Evolutionary conservation across 768 basidiomycete species (phyloP), one percentile per base, ranked within the genome.

Genomic region (Clavulina sp.): DNA sequence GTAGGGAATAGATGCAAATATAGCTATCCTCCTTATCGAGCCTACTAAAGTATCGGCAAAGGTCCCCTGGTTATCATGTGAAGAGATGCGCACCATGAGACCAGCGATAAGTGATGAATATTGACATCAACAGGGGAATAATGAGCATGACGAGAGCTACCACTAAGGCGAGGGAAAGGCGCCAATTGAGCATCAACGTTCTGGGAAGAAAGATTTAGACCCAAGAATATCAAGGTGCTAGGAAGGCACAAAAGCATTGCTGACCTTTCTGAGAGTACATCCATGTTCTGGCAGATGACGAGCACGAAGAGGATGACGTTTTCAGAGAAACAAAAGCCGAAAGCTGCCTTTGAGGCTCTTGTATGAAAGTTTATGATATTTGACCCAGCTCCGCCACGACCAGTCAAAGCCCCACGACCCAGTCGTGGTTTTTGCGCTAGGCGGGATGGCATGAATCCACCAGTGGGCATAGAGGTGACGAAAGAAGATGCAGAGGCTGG

Each of bases 301-400:
- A 88, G 68, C 9, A 76, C 56, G 58, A 87, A 87, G 54, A 88
- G 65, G 58, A 75, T 73, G 55, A 78, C 80, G 49, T 78, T 76
- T 64, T 87, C 86, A 1, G 80, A 73, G 61, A 87, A 84, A 58
- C 78, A 80, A 30, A 76, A 64, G 0, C 82, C 73, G 58, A 89
- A 87, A 4, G 78, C 62, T 0, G 66, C 68, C 40, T 78, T 67
- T 0, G 84, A 70, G 0, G 84, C 59, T 3, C 63, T 61, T 0
- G 78, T 75, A 56, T 84, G 81, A 41, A 73, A 63, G 47, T 56
- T 57, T 26, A 51, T 29, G 49, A 38, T 7, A 55, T 54, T 23
- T n/a, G n/a, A n/a, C n/a, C n/a, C n/a, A n/a, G n/a, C n/a, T n/a
- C n/a, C n/a, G n/a, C n/a, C n/a, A n/a, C n/a, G n/a, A n/a, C n/a